Percentiles rank a stretch among this genome's conserved stretches.
Conservation (phyloP, 2,329 filamentous ascomycete species). For the Cyanodermella asteris region DNA sequence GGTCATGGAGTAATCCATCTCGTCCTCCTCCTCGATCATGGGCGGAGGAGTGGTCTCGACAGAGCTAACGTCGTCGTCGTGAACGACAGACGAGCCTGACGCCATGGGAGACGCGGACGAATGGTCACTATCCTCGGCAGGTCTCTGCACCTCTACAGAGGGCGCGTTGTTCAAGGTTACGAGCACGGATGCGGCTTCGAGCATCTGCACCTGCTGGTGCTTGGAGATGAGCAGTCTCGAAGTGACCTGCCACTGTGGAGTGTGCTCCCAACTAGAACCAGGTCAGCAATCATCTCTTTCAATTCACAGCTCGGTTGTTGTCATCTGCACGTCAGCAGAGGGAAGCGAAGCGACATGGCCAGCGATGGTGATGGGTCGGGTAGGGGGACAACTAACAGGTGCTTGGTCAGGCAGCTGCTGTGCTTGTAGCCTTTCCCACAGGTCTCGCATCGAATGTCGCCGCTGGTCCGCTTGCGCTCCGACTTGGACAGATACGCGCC, state of each 20-base stretch:
- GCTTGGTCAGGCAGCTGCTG: slow-evolving; percentile 98
- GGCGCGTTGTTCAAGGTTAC: slow-evolving; percentile 69
- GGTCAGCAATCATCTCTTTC: slow-evolving; percentile 16
- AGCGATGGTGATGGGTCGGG: slow-evolving; percentile 18
- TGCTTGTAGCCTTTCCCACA: slow-evolving; percentile 99
- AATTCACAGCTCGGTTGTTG: background rate
- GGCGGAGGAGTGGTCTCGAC: slow-evolving; percentile 85
- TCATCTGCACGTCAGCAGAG: slow-evolving; percentile 10
- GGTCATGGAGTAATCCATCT: slow-evolving; percentile 20
- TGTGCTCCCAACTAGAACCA: slow-evolving; percentile 82
- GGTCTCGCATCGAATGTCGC: slow-evolving; percentile 85
- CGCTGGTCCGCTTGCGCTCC: slow-evolving; percentile 55
- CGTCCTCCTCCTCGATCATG: slow-evolving; percentile 40
- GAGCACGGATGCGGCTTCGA: slow-evolving; percentile 91
- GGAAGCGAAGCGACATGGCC: slow-evolving; percentile 15
- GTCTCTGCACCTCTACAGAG: slow-evolving; percentile 41
- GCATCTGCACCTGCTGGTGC: slow-evolving; percentile 93
- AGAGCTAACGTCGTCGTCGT: slow-evolving; percentile 58
- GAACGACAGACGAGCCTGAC: slow-evolving; percentile 55
- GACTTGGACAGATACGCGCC: slow-evolving; percentile 64
- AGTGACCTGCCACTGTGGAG: slow-evolving; percentile 90
- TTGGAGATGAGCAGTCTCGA: slow-evolving; percentile 97
- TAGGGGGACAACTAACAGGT: slow-evolving; percentile 64
- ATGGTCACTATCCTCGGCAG: too few relatives aligned
- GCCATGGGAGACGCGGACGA: slow-evolving; percentile 65